A percentile compares a stretch with the other conserved stretches of the same genome.
Conservation (phyloP, 495 filamentous ascomycete genomes). For the Penicillium psychrofluorescens region DNA sequence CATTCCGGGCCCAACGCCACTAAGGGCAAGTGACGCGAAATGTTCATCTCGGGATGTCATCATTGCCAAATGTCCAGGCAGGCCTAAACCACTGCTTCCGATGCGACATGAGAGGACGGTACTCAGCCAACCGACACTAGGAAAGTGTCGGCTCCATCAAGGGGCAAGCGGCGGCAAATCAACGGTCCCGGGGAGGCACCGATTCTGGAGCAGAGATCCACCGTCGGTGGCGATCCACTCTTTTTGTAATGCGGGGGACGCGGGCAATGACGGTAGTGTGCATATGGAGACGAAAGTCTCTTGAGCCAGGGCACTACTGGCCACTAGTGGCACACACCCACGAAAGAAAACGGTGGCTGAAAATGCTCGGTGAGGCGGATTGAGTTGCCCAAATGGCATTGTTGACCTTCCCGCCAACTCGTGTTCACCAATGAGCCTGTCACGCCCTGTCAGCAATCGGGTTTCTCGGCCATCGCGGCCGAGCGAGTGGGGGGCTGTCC, state of each 20-base stretch:
- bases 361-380: too few species aligned
- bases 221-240: slow-evolving; percentile 1
- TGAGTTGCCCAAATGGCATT: too few species aligned
- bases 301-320: too few species aligned
- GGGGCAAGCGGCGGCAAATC: background rate
- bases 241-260: slow-evolving; percentile 6
- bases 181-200: background rate
- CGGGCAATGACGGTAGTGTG: slow-evolving; percentile 5
- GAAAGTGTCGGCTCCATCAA: background rate
- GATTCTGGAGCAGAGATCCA: background rate
- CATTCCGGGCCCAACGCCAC: background rate
- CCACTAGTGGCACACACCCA: too few species aligned
- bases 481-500: too few species aligned
- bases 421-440: background rate
- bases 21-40: too few species aligned
- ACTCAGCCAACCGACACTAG: slow-evolving; percentile 2
- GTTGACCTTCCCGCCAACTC: too few species aligned
- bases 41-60: background rate
- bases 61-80: background rate
- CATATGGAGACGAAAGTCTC: background rate
- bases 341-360: too few species aligned
- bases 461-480: background rate
- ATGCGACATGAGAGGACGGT: background rate
- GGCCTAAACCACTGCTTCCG: too few species aligned
- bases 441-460: background rate